Evolutionary conservation across 495 filamentous ascomycete species (phyloP).

Genomic region (Xylaria palmicola): DNA sequence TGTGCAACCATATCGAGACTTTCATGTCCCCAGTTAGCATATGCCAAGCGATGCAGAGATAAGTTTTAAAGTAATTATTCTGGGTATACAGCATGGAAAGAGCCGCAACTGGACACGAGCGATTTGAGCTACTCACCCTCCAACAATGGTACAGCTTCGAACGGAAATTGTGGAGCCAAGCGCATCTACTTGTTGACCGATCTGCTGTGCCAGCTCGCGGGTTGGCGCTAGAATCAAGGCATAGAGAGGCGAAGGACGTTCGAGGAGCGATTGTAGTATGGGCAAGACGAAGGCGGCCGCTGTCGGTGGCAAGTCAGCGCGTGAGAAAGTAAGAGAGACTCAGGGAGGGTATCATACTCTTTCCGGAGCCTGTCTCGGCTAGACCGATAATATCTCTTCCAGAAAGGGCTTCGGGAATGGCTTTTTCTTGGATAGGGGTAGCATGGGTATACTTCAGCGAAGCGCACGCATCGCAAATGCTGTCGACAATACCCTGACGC

Average conservation of each 20-base stretch:
- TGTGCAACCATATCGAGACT: constrained; percentile 89
- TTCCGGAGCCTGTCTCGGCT: constrained; percentile 92
- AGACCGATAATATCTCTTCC: constrained; percentile 88
- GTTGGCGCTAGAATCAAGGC: constrained; percentile 86
- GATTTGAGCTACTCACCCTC: constrained; percentile 48
- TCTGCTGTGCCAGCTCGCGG: constrained; percentile 88
- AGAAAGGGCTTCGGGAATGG: constrained; percentile 78
- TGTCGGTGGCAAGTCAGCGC: constrained; percentile 3
- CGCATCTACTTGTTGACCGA: constrained; percentile 77
- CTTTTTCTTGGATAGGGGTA: constrained; percentile 73
- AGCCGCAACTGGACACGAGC: neutral
- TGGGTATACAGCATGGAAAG: neutral
- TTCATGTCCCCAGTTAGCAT: constrained; percentile 1
- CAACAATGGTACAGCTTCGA: constrained; percentile 74
- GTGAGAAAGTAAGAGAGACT: neutral
- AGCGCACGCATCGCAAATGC: constrained; percentile 82
- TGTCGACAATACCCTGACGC: constrained; percentile 71
- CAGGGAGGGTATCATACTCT: constrained; percentile 50
- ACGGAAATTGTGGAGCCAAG: constrained; percentile 82
- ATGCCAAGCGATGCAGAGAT: neutral
- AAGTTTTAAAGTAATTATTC: no score
- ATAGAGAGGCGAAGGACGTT: constrained; percentile 74
- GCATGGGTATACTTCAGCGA: constrained; percentile 79
- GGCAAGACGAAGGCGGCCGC: constrained; percentile 83
- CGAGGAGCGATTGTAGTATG: constrained; percentile 83